These are phyloP conservation scores for Garcia nutans DNA, from an alignment of 345 rosid species.

Conservation along the genomic window DNA sequence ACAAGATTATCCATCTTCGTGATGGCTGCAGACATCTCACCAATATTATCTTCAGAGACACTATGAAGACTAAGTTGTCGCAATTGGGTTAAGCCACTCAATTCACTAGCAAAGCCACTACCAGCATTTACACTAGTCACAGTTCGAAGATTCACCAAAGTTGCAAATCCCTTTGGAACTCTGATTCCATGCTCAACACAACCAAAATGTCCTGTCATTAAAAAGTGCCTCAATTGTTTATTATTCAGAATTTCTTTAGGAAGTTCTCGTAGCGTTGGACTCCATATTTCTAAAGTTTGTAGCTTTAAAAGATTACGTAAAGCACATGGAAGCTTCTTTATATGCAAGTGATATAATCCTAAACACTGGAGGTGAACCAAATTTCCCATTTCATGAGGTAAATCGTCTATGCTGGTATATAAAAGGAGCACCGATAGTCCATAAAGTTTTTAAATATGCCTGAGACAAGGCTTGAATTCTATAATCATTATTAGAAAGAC, in stretches of 20 bases:
- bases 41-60: slow-evolving; percentile 7
- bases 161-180: neutral
- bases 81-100: slow-evolving; percentile 9
- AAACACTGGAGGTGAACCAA: slow-evolving; percentile 17
- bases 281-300: too few relatives aligned
- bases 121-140: slow-evolving; percentile 7
- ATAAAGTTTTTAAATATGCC: neutral
- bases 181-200: too few relatives aligned
- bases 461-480: neutral
- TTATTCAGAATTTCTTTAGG: neutral
- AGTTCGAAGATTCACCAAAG: slow-evolving; percentile 3
- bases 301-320: neutral
- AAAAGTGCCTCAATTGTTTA: neutral
- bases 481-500: too few relatives aligned
- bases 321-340: slow-evolving; percentile 10
- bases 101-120: neutral
- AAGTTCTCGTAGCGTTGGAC: neutral
- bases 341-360: neutral
- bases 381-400: slow-evolving; percentile 16
- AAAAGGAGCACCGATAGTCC: slow-evolving; percentile 8
- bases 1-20: slow-evolving; percentile 1
- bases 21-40: neutral
- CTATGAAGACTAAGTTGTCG: neutral
- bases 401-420: neutral
- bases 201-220: too few relatives aligned